Conservation (phyloP, 108 stramenopile genomes). For the Schizochytrium sp. region DNA sequence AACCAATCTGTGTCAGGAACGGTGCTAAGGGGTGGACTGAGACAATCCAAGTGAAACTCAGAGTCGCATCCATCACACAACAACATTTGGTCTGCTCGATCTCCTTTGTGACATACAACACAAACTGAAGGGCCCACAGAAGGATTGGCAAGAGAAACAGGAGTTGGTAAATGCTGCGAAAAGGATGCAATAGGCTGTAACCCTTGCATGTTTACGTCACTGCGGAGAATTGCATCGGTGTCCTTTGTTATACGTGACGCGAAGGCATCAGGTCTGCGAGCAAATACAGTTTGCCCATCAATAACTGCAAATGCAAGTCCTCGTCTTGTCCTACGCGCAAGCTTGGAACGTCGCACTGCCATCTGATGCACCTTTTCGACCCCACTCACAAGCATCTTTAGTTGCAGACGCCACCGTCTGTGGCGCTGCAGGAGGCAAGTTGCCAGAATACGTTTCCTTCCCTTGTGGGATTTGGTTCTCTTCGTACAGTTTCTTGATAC, state of each 20-base stretch:
- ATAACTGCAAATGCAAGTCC: not conserved
- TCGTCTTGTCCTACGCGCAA: not conserved
- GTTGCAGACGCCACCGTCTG: not conserved
- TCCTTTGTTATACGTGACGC: not conserved
- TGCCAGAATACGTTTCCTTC: not conserved
- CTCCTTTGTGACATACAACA: not conserved
- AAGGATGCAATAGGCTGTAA: no score
- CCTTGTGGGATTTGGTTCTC: conserved; percentile 26
- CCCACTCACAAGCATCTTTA: not conserved
- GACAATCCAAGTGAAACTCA: conserved; percentile 4
- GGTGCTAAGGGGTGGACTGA: conserved; percentile 3
- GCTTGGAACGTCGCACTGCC: conserved; percentile 37
- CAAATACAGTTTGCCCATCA: conserved; percentile 57
- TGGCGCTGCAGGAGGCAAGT: not conserved
- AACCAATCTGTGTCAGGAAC: conserved; percentile 37
- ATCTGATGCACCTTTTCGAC: conserved; percentile 42
- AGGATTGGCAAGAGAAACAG: no score
- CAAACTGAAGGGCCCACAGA: not conserved
- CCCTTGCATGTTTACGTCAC: no score
- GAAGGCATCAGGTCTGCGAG: conserved; percentile 31
- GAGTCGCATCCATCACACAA: conserved; percentile 58
- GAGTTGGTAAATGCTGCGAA: no score
- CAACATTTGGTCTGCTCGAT: not conserved
- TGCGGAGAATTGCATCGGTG: conserved; percentile 17
- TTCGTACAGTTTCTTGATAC: conserved; percentile 24